These are phyloP conservation scores for Nicotiana attenuata DNA, from an alignment of 257 asterid species.

Conservation along the genomic window DNA sequence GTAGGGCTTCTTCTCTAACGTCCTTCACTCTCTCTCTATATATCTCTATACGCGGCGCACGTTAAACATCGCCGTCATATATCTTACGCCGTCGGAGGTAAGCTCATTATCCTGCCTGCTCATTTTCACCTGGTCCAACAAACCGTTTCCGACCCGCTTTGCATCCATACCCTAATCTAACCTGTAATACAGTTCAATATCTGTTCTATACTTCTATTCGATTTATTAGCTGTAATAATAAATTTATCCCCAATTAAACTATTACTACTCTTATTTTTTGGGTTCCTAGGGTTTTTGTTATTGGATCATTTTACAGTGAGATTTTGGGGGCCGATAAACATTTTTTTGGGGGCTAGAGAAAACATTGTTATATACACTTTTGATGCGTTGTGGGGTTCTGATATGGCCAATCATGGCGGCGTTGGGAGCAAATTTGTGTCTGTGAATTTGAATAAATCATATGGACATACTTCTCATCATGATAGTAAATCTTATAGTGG, in stretches of 20 bases:
- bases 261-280: neutral
- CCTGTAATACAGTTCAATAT: neutral
- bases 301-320: conserved; percentile 29
- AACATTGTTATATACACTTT: conserved; percentile 39
- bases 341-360: conserved; percentile 24
- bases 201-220: conserved; percentile 8
- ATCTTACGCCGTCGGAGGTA: conserved; percentile 51
- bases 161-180: conserved; percentile 9
- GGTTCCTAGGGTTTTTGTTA: conserved; percentile 27
- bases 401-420: conserved; percentile 82
- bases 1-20: conserved; percentile 52
- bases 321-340: conserved; percentile 30
- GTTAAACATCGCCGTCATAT: conserved; percentile 37
- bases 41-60: conserved; percentile 39
- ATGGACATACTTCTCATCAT: conserved; percentile 63
- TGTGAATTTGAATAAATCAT: conserved; percentile 79
- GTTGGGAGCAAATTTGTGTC: conserved; percentile 66
- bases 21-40: conserved; percentile 23
- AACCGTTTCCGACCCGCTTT: conserved; percentile 11
- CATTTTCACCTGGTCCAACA: neutral
- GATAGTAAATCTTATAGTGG: conserved; percentile 45
- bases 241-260: neutral
- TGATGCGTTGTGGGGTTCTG: conserved; percentile 66
- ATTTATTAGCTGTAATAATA: conserved; percentile 13
- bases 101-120: conserved; percentile 20